A percentile compares a stretch with the other conserved stretches of the same genome.
These are phyloP conservation scores for Phytopythium montanum DNA, from an alignment of 352 stramenopile species.

Conservation along the genomic window DNA sequence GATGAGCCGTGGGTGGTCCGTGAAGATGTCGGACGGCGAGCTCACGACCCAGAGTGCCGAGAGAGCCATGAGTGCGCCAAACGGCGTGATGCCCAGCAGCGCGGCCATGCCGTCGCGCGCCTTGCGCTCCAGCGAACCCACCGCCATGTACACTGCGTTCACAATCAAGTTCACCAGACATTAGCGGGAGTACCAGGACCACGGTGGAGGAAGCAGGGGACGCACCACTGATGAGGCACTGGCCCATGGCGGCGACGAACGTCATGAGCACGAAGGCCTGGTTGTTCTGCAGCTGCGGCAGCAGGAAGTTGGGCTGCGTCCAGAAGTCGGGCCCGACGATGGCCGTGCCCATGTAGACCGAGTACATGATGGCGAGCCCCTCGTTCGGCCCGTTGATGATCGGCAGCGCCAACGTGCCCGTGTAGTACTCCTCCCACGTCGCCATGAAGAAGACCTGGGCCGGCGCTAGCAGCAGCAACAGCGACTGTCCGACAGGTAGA, in stretches of 20 bases:
- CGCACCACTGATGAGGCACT: slow-evolving; percentile 74
- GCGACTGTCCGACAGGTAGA: slow-evolving; percentile 41
- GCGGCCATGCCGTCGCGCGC: slow-evolving; percentile 58
- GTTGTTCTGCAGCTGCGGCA: slow-evolving; percentile 76
- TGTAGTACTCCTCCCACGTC: slow-evolving; percentile 99
- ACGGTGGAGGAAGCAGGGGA: neutral
- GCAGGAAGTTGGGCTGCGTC: slow-evolving; percentile 52
- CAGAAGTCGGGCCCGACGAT: slow-evolving; percentile 59
- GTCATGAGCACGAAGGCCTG: slow-evolving; percentile 75
- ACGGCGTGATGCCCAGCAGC: slow-evolving; percentile 61
- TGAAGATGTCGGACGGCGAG: slow-evolving; percentile 82
- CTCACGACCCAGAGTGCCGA: slow-evolving; percentile 75
- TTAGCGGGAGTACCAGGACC: slow-evolving; percentile 3
- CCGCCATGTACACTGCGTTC: slow-evolving; percentile 54
- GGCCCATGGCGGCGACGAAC: slow-evolving; percentile 51
- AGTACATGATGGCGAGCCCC: slow-evolving; percentile 91
- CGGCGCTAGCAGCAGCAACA: slow-evolving; percentile 59
- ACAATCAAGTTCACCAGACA: slow-evolving; percentile 1
- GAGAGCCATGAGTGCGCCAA: slow-evolving; percentile 57
- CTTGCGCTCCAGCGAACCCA: slow-evolving; percentile 56
- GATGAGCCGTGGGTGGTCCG: slow-evolving; percentile 76
- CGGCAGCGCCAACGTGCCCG: slow-evolving; percentile 92
- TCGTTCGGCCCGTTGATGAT: slow-evolving; percentile 97
- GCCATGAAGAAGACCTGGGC: slow-evolving; percentile 95
- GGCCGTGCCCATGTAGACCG: slow-evolving; percentile 68